phyloP scores from a whole-genome alignment of 1,284 basidiomycete genomes.

The Cryptococcus floricola region DNA sequence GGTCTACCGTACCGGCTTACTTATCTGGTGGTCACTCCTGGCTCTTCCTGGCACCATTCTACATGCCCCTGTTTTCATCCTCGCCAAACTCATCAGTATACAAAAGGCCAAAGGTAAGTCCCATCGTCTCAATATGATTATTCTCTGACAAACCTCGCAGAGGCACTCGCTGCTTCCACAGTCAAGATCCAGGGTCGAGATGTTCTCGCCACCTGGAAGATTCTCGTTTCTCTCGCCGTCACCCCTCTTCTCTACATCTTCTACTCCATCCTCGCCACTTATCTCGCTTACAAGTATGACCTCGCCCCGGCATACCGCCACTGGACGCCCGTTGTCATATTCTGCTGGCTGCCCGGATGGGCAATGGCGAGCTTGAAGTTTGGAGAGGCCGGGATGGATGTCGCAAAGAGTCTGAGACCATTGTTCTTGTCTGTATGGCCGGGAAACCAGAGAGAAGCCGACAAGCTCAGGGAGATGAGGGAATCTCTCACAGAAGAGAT shows the following conservation, averaged over 20 bases:
- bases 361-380: slow-evolving; percentile 96
- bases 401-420: slow-evolving; percentile 90
- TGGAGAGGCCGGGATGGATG: slow-evolving; percentile 97
- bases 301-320: slow-evolving; percentile 60
- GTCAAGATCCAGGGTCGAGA: slow-evolving; percentile 95
- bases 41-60: slow-evolving; percentile 92
- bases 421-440: slow-evolving; percentile 86
- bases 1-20: slow-evolving; percentile 74
- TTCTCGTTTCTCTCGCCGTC: slow-evolving; percentile 87
- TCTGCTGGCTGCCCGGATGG: slow-evolving; percentile 76
- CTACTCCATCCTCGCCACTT: slow-evolving; percentile 77
- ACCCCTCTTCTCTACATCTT: slow-evolving; percentile 82
- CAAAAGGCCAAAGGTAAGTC: slow-evolving; percentile 81
- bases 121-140: neutral
- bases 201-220: slow-evolving; percentile 97
- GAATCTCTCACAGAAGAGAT: slow-evolving; percentile 80
- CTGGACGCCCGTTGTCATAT: slow-evolving; percentile 75
- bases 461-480: slow-evolving; percentile 75
- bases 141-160: slow-evolving; percentile 50
- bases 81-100: slow-evolving; percentile 82
- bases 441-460: slow-evolving; percentile 80
- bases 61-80: slow-evolving; percentile 91
- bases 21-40: slow-evolving; percentile 78
- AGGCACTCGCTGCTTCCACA: slow-evolving; percentile 91
- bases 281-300: slow-evolving; percentile 67